phyloP scores from a whole-genome alignment of 371 early-diverging fungal genomes.

The Haplosporangium sp. region DNA sequence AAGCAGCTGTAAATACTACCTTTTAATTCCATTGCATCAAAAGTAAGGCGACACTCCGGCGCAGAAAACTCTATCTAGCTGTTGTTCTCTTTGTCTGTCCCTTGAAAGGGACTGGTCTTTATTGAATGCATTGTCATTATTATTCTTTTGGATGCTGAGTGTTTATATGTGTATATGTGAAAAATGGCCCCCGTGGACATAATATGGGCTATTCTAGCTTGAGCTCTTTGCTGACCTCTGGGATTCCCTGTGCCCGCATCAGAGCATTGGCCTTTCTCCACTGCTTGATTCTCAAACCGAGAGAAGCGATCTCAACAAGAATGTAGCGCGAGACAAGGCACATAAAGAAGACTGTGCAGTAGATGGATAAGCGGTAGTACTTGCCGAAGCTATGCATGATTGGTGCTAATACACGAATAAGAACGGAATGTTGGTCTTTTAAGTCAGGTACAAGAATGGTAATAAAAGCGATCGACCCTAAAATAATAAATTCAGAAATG shows the following conservation, averaged over 20 bases:
- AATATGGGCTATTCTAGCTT: slow-evolving; percentile 2
- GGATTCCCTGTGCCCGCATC: slow-evolving; percentile 47
- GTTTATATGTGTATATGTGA: neutral
- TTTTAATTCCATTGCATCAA: neutral
- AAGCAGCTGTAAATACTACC: neutral
- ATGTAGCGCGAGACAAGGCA: slow-evolving; percentile 42
- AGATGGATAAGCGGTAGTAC: slow-evolving; percentile 39
- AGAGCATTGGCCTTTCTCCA: slow-evolving; percentile 31
- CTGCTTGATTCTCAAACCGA: slow-evolving; percentile 39
- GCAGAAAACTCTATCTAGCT: too few relatives aligned
- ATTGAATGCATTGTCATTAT: neutral
- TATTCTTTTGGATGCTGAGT: neutral
- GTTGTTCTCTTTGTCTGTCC: too few relatives aligned
- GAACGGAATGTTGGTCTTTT: neutral
- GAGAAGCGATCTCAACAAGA: slow-evolving; percentile 38
- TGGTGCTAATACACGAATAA: slow-evolving; percentile 11
- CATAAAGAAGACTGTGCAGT: slow-evolving; percentile 21
- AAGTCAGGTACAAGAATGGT: neutral
- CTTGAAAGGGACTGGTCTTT: too few relatives aligned
- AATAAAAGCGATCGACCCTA: neutral
- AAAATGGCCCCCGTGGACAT: neutral
- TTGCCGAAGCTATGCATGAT: slow-evolving; percentile 45
- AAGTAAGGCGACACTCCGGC: too few relatives aligned
- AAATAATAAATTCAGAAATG: neutral
- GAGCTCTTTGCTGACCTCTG: slow-evolving; percentile 25